Percentiles rank a stretch among this genome's conserved stretches.
Evolutionary conservation across 2,329 filamentous ascomycete species (phyloP).

Genomic region (Fusarium aywerte): DNA sequence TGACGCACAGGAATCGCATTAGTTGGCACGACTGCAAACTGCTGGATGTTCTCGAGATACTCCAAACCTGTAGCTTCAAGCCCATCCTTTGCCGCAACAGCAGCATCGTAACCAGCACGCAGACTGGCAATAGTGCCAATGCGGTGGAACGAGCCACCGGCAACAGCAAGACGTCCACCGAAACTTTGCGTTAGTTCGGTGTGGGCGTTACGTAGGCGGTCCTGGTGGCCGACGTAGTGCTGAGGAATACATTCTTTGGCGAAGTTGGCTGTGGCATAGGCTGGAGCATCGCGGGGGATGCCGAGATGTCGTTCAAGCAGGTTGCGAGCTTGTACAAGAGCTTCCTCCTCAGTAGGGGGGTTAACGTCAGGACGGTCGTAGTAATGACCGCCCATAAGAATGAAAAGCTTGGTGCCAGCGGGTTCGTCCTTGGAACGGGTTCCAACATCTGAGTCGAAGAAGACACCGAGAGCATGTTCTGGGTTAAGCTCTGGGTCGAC

Average conservation of each 20-base stretch:
- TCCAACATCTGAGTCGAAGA: constrained; percentile 81
- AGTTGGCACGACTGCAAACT: constrained; percentile 44
- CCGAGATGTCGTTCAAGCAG: constrained; percentile 79
- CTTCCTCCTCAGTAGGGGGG: constrained; percentile 71
- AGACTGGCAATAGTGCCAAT: constrained; percentile 64
- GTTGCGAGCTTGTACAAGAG: constrained; percentile 73
- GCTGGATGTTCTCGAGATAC: constrained; percentile 36
- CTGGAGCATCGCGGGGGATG: constrained; percentile 69
- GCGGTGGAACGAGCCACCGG: constrained; percentile 64
- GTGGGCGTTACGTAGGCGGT: constrained; percentile 68
- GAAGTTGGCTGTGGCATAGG: constrained; percentile 68
- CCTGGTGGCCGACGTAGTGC: constrained; percentile 81
- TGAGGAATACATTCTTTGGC: constrained; percentile 86
- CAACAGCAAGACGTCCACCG: constrained; percentile 71
- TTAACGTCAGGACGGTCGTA: constrained; percentile 66
- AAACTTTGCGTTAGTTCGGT: constrained; percentile 66
- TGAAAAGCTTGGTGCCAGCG: constrained; percentile 85
- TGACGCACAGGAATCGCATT: constrained; percentile 45
- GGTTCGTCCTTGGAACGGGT: constrained; percentile 62
- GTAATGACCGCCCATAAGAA: constrained; percentile 95
- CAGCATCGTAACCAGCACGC: constrained; percentile 55
- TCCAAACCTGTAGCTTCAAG: constrained; percentile 49
- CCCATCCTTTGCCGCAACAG: constrained; percentile 33
- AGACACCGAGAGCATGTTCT: constrained; percentile 86
- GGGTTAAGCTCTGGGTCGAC: constrained; percentile 78